Evolutionary conservation across 2,329 filamentous ascomycete species (phyloP).

Genomic region (Claviceps fusiformis): DNA sequence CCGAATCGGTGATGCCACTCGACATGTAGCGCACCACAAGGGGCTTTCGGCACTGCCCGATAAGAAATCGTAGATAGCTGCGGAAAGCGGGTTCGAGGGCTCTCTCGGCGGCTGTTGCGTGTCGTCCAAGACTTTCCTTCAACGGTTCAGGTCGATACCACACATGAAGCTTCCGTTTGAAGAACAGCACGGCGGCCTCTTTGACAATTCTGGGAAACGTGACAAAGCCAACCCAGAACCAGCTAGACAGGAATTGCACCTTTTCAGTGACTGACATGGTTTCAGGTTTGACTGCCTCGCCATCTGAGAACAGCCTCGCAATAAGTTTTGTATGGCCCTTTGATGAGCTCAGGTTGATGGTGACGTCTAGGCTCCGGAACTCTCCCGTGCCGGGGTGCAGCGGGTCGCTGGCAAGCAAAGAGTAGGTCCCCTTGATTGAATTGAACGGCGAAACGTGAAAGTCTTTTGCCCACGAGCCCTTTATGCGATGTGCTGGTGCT

Average conservation of each 20-base stretch:
- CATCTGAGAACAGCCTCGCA: slow-evolving; percentile 43
- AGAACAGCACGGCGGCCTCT: slow-evolving; percentile 45
- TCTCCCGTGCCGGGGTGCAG: slow-evolving; percentile 25
- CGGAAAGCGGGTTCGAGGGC: slow-evolving; percentile 33
- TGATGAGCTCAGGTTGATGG: slow-evolving; percentile 47
- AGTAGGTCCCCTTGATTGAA: slow-evolving; percentile 41
- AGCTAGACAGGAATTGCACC: slow-evolving; percentile 34
- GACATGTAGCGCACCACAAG: slow-evolving; percentile 41
- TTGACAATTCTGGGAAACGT: slow-evolving; percentile 53
- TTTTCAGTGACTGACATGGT: slow-evolving; percentile 29
- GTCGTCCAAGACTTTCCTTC: slow-evolving; percentile 38
- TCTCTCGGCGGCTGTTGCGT: slow-evolving; percentile 35
- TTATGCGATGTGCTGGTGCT: slow-evolving; percentile 20
- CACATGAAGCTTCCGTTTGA: slow-evolving; percentile 42
- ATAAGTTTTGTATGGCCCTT: slow-evolving; percentile 48
- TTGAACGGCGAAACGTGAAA: slow-evolving; percentile 71
- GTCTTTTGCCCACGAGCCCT: slow-evolving; percentile 49
- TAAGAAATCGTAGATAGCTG: slow-evolving; percentile 33
- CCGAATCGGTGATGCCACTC: slow-evolving; percentile 28
- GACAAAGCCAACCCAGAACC: slow-evolving; percentile 55
- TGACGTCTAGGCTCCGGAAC: slow-evolving; percentile 37
- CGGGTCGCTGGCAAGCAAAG: slow-evolving; percentile 32
- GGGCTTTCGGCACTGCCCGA: slow-evolving; percentile 29
- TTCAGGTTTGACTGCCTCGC: slow-evolving; percentile 33
- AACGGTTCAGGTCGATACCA: slow-evolving; percentile 53